Conservation (phyloP, 2,329 filamentous ascomycete genomes). For the Alternaria dauci region DNA sequence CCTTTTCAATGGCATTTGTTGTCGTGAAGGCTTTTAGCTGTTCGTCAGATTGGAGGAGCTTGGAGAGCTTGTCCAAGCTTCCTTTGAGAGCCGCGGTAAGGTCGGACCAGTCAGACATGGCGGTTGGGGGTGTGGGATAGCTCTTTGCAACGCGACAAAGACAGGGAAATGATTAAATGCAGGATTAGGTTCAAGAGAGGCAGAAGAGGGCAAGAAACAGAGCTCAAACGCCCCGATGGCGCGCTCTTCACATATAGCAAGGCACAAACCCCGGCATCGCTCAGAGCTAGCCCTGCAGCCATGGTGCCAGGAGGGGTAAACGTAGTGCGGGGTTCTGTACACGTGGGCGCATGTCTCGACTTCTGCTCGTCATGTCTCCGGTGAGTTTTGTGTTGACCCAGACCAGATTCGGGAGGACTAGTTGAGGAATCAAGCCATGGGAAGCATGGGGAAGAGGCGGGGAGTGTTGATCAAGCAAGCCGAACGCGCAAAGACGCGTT, state of each 20-base stretch:
- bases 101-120: constrained; percentile 47
- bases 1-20: constrained; percentile 45
- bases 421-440: constrained; percentile 12
- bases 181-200: not conserved
- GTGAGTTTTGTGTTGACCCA: constrained; percentile 12
- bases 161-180: not conserved
- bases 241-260: constrained; percentile 19
- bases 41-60: constrained; percentile 45
- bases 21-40: constrained; percentile 50
- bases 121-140: constrained; percentile 2
- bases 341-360: constrained; percentile 35
- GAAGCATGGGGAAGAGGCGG: constrained; percentile 6
- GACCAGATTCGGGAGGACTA: constrained; percentile 14
- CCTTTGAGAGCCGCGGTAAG: constrained; percentile 44
- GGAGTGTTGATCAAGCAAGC: constrained; percentile 5
- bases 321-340: constrained; percentile 36
- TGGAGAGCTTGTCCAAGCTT: constrained; percentile 41
- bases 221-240: constrained; percentile 5
- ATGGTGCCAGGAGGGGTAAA: constrained; percentile 42
- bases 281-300: constrained; percentile 28
- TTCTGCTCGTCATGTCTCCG: constrained; percentile 19
- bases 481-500: not conserved
- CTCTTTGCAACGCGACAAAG: not conserved
- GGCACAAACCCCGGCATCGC: constrained; percentile 11
- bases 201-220: not conserved